These are phyloP conservation scores for Trypanosoma scelopori DNA, from an alignment of 208 protist species.

Conservation along the genomic window DNA sequence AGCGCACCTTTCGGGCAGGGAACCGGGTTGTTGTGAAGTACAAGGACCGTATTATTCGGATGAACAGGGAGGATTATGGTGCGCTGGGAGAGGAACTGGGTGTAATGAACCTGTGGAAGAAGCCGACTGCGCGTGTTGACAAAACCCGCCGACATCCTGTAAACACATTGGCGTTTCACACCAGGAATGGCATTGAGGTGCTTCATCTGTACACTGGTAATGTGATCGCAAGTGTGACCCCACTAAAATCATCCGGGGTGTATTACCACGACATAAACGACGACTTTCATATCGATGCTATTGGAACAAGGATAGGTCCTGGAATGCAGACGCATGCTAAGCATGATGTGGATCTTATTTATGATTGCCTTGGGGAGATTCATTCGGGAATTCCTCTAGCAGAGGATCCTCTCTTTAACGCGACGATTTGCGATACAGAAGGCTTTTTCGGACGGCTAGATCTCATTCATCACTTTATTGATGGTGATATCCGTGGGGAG, in stretches of 20 bases:
- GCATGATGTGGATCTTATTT: constrained; percentile 56
- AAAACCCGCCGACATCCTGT: constrained; percentile 18
- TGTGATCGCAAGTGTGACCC: constrained; percentile 59
- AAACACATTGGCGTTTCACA: constrained; percentile 89
- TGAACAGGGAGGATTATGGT: constrained; percentile 75
- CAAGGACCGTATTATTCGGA: constrained; percentile 62
- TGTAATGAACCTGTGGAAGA: constrained; percentile 23
- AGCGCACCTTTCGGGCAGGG: constrained; percentile 24
- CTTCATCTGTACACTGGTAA: constrained; percentile 88
- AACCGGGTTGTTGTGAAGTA: constrained; percentile 48
- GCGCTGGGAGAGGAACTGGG: constrained; percentile 50
- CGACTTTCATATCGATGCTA: constrained; percentile 74
- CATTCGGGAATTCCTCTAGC: constrained; percentile 51
- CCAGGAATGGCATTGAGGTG: constrained; percentile 73
- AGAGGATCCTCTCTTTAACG: constrained; percentile 53
- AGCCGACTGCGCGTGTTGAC: constrained; percentile 9
- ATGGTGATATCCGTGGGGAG: constrained; percentile 63
- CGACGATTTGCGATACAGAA: constrained; percentile 80
- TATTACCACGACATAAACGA: constrained; percentile 90
- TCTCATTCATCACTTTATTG: constrained; percentile 77
- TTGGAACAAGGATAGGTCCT: constrained; percentile 62
- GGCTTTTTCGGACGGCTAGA: constrained; percentile 78
- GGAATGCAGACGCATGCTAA: constrained; percentile 34
- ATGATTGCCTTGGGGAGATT: constrained; percentile 77
- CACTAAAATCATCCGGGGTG: constrained; percentile 53